Base-by-base conservation (phyloP, 2,329 filamentous ascomycete species). In the Fusarium sp. region DNA sequence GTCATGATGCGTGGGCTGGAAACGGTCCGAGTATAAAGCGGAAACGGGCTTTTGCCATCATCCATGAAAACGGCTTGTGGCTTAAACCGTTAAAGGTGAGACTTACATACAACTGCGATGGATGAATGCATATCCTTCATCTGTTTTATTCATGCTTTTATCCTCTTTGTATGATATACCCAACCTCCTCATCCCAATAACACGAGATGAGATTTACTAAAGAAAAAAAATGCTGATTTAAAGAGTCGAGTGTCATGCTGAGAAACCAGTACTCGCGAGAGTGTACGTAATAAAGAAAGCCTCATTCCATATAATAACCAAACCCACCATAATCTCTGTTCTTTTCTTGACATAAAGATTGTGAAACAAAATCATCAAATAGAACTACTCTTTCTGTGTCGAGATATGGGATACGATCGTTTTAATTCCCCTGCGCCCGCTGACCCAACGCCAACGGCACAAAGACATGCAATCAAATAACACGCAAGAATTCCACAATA, bases 401-500 rank as follows among this genome's bases (percentile, higher is more conserved):
- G 52, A 48, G 56, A 39, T 18, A 48, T 57, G 42, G n/a, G 41
- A 29, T 48, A 55, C 36, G 57, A 50, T 53, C 63, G 58, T 33
- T 60, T 56, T 53, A 55, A 49, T 62, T 49, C 63, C 61, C 56
- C 52, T 67, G 63, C 65, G 49, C 69, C 69, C 67, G 69, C 63
- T 69, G 67, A 70, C 62, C 67, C 54, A 70, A 69, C 71, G 62
- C 71, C 67, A 62, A 69, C 69, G 55, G 64, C 62, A 72, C 66
- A 72, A 63, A 73, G 52, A 54, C 60, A 70, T 43, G 47, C 61
- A 57, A 71, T 48, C 41, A 62, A 63, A 71, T 70, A 71, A 47
- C 60, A 63, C 33, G 56, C 56, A 53, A 70, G 31, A 60, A 67
- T 67, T 52, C 57, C 59, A 58, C 54, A 66, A 49, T 69, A 66